Conservation (phyloP, 345 rosid species). For the Camelina sativa region DNA sequence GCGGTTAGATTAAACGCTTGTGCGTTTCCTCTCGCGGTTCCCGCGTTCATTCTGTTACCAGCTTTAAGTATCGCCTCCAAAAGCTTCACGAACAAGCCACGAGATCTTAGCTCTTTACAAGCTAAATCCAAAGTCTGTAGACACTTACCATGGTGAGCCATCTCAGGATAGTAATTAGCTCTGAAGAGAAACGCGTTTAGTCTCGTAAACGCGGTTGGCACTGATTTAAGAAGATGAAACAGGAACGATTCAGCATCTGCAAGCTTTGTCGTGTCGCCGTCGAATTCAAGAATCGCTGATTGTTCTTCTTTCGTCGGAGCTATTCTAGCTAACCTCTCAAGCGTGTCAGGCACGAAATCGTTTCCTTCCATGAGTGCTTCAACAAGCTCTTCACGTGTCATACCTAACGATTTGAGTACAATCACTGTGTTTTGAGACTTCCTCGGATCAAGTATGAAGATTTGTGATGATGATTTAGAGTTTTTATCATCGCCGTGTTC, state of each 20-base stretch:
- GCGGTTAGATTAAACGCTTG: slow-evolving; percentile 79
- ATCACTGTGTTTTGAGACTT: slow-evolving; percentile 84
- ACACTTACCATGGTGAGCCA: slow-evolving; percentile 50
- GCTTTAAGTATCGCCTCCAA: slow-evolving; percentile 93
- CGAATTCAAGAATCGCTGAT: slow-evolving; percentile 56
- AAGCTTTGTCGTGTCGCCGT: slow-evolving; percentile 60
- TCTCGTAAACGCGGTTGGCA: slow-evolving; percentile 73
- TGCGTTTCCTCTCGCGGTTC: slow-evolving; percentile 89
- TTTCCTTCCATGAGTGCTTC: slow-evolving; percentile 59
- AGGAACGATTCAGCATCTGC: slow-evolving; percentile 81
- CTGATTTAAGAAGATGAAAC: slow-evolving; percentile 64
- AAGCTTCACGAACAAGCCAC: slow-evolving; percentile 80
- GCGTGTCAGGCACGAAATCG: slow-evolving; percentile 59
- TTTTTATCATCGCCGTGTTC: slow-evolving; percentile 25
- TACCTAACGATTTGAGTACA: slow-evolving; percentile 70
- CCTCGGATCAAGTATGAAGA: slow-evolving; percentile 68
- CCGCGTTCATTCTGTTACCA: slow-evolving; percentile 93
- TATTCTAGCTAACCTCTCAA: slow-evolving; percentile 75
- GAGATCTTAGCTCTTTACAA: slow-evolving; percentile 71
- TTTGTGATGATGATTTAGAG: slow-evolving; percentile 42
- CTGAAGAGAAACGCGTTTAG: slow-evolving; percentile 70
- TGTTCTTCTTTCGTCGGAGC: slow-evolving; percentile 76
- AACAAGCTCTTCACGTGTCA: slow-evolving; percentile 62
- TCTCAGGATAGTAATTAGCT: slow-evolving; percentile 64
- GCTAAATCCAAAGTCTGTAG: slow-evolving; percentile 62